Evolutionary conservation across 768 basidiomycete genomes (phyloP), one percentile per base, ranked within the genome.

Genomic region (Cystobasidium tubakii): DNA sequence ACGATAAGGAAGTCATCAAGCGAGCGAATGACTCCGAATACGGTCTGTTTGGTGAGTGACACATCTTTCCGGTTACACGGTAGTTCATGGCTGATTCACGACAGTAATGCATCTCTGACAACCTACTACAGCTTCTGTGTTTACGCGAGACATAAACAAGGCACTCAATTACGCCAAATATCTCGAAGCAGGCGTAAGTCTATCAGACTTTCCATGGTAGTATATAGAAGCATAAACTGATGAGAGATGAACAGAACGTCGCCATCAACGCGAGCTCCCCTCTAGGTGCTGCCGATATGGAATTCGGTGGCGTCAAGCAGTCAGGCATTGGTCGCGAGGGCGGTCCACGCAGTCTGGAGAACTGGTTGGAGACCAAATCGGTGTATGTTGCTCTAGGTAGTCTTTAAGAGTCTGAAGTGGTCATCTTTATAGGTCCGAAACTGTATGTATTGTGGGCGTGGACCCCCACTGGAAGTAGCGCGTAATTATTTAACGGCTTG

Each of bases 1-100:
- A 86, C 46, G 86, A 72, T 21, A 27, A 53, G 13, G 80, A 80
- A 0, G 75, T 77, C 44, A 76, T 84, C 75, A 75, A 67, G 4
- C 66, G 76, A 57, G 92, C 91, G 31, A 98, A 98, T 81, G 89
- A 94, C 79, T 89, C 90, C 0, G 79, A 83, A 55, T 76, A 60
- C 57, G 57, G 57, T 27, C 57, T 60, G 2, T 60, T 60, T 34
- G 57, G 57, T 60, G 21, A 34, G 57, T 21, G 10, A 55, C 27
- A 50, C 57, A 29, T 42, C 42, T 42, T 29, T 60, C n/a, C 55
- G 15, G 25, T 19, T 42, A 7, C 42, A 21, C 13, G 62, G 23
- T 25, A n/a, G 21, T 53, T 31, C 31, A 65, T 21, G 31, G 23
- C n/a, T 64, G 15, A n/a, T n/a, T n/a, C n/a, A n/a, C n/a, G n/a